phyloP scores from a whole-genome alignment of 2,329 filamentous ascomycete species.

The Epichloe coenophiala region DNA sequence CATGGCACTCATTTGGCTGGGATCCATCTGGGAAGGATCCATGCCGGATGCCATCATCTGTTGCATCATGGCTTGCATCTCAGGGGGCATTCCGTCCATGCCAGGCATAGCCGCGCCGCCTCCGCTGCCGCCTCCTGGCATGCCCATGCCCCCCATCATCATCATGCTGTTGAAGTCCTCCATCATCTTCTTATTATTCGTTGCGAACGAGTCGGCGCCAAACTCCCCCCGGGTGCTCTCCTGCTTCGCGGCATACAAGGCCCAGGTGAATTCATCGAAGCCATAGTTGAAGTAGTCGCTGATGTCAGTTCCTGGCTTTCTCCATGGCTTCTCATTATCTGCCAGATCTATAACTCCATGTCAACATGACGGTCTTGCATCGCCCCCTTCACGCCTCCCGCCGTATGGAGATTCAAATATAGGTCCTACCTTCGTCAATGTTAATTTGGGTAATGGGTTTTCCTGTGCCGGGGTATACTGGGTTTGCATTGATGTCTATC shows the following conservation, averaged over 20 bases:
- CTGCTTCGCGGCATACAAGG: slow-evolving; percentile 83
- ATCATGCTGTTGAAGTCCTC: slow-evolving; percentile 56
- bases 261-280: slow-evolving; percentile 98
- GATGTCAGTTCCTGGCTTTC: slow-evolving; percentile 83
- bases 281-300: slow-evolving; percentile 99
- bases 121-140: slow-evolving; percentile 24
- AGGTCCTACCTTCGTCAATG: slow-evolving; percentile 47
- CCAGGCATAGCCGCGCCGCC: slow-evolving; percentile 32
- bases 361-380: not conserved
- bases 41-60: slow-evolving; percentile 55
- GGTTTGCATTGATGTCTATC: slow-evolving; percentile 73
- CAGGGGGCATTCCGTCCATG: slow-evolving; percentile 50
- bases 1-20: slow-evolving; percentile 43
- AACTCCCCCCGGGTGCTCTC: slow-evolving; percentile 67
- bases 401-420: not conserved
- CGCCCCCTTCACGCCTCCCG: not conserved
- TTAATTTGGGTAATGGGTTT: slow-evolving; percentile 68
- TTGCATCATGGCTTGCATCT: slow-evolving; percentile 58
- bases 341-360: slow-evolving; percentile 39
- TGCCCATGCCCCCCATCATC: slow-evolving; percentile 44
- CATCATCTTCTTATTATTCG: slow-evolving; percentile 66
- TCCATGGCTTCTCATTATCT: slow-evolving; percentile 86
- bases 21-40: slow-evolving; percentile 54
- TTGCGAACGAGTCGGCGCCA: slow-evolving; percentile 48
- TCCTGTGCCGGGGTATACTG: slow-evolving; percentile 63